A percentile compares a stretch with the other conserved stretches of the same genome.
phyloP scores from a whole-genome alignment of 2,329 filamentous ascomycete genomes.

The Rugonectria rugulosa region DNA sequence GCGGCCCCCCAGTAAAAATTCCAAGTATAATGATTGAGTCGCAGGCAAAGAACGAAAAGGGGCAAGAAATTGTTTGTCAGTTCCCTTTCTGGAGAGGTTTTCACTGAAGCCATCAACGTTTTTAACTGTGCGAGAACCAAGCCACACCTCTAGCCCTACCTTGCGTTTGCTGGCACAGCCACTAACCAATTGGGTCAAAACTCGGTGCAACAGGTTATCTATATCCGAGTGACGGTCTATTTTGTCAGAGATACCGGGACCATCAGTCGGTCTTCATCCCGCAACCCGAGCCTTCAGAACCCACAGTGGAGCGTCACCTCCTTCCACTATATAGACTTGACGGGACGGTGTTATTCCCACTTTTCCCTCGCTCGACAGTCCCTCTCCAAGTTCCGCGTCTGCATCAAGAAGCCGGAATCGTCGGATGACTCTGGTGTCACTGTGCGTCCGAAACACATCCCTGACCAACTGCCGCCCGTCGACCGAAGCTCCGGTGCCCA shows the following conservation, averaged over 20 bases:
- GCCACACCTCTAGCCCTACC: too few relatives aligned
- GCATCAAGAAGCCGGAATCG: neutral
- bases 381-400: neutral
- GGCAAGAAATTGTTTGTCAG: too few relatives aligned
- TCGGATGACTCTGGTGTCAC: conserved; percentile 1
- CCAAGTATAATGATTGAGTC: conserved; percentile 1
- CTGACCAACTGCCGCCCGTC: neutral
- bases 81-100: too few relatives aligned
- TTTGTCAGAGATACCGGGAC: conserved; percentile 5
- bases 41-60: neutral
- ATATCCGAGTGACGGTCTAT: conserved; percentile 8
- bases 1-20: neutral
- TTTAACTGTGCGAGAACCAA: too few relatives aligned
- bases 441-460: too few relatives aligned
- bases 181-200: too few relatives aligned
- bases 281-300: conserved; percentile 7
- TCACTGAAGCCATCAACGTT: too few relatives aligned
- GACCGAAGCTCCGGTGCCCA: neutral
- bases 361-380: conserved; percentile 14
- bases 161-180: too few relatives aligned
- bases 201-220: neutral
- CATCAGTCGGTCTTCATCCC: conserved; percentile 15
- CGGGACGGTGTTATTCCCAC: conserved; percentile 8
- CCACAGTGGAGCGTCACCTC: conserved; percentile 11
- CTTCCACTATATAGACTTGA: conserved; percentile 11